phyloP scores from a whole-genome alignment of 306 rosid genomes.

The Delonix regia region DNA sequence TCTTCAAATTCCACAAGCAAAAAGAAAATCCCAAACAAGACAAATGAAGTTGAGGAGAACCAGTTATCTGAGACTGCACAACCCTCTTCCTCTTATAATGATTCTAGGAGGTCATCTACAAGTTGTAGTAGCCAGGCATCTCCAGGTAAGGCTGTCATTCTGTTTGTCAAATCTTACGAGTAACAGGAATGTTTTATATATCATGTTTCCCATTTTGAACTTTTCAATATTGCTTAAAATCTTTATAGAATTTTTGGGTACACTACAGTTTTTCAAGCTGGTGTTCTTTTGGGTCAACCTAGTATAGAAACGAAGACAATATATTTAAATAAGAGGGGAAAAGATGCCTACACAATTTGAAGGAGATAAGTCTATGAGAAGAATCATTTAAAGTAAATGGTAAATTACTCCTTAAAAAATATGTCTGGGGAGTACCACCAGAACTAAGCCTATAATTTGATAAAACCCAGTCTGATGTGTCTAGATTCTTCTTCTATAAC shows the following conservation, averaged over 20 bases:
- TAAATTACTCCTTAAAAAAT: neutral
- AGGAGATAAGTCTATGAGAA: slow-evolving; percentile 15
- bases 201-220: slow-evolving; percentile 7
- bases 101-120: slow-evolving; percentile 46
- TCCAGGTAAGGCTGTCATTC: slow-evolving; percentile 38
- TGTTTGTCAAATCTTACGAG: slow-evolving; percentile 27
- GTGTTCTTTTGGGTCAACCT: neutral
- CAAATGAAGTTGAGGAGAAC: slow-evolving; percentile 43
- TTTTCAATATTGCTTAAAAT: slow-evolving; percentile 17
- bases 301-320: neutral
- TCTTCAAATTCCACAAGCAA: slow-evolving; percentile 33
- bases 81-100: slow-evolving; percentile 39
- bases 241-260: slow-evolving; percentile 12
- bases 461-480: neutral
- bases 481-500: slow-evolving; percentile 15
- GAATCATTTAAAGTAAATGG: neutral
- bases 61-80: slow-evolving; percentile 32
- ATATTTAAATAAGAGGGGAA: neutral
- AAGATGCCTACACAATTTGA: neutral
- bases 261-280: slow-evolving; percentile 5
- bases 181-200: slow-evolving; percentile 2
- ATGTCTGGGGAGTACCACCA: neutral
- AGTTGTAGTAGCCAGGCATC: slow-evolving; percentile 39
- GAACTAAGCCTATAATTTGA: slow-evolving; percentile 4
- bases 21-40: slow-evolving; percentile 35